These are phyloP conservation scores for Septoria linicola DNA, from an alignment of 2,329 filamentous ascomycete genomes.

Conservation along the genomic window DNA sequence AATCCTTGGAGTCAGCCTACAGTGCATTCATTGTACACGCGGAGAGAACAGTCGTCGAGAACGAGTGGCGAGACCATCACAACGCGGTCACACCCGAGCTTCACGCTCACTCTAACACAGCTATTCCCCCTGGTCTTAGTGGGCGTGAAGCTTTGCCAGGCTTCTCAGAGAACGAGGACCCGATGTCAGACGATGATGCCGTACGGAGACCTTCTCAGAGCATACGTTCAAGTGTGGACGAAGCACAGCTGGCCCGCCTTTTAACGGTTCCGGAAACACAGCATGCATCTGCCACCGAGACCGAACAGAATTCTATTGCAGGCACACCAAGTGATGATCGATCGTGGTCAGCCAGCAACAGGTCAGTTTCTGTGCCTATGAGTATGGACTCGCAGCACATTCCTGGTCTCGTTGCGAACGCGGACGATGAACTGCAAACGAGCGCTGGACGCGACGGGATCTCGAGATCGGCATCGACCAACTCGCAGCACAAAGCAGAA, in stretches of 20 bases:
- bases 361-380: slow-evolving; percentile 6
- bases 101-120: background rate
- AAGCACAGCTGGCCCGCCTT: background rate
- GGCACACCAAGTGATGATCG: background rate
- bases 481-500: slow-evolving; percentile 11
- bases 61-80: slow-evolving; percentile 46
- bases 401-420: background rate
- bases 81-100: background rate
- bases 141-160: no score
- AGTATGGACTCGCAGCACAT: background rate
- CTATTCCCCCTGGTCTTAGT: background rate
- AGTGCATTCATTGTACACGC: slow-evolving; percentile 77
- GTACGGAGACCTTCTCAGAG: slow-evolving; percentile 18
- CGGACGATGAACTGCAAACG: background rate
- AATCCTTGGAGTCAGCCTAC: slow-evolving; percentile 74
- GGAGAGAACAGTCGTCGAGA: slow-evolving; percentile 69
- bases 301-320: background rate
- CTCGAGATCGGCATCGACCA: slow-evolving; percentile 10
- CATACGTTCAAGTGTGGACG: slow-evolving; percentile 9
- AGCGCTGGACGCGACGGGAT: background rate
- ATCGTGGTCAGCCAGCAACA: background rate
- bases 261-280: background rate
- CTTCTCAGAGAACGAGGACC: slow-evolving; percentile 19
- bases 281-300: no score
- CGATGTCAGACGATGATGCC: slow-evolving; percentile 16